phyloP scores from a whole-genome alignment of 75 land plant genomes.

The Gnetum montanum region DNA sequence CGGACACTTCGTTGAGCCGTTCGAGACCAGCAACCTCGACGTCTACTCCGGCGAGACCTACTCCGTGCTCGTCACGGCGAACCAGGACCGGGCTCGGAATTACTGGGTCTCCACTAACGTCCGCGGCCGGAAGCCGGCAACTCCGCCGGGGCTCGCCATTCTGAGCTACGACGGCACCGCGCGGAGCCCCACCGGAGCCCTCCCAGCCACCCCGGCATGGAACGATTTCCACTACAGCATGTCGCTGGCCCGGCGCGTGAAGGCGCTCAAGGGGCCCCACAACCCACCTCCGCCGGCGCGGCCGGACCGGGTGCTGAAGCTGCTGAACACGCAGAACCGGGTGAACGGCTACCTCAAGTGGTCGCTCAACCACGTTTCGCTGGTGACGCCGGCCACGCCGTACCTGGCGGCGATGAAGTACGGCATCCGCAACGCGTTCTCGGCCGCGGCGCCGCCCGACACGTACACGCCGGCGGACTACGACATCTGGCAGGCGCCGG shows the following conservation, averaged over 20 bases:
- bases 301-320: constrained; percentile 25
- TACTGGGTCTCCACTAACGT: constrained; percentile 30
- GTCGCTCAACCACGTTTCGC: constrained; percentile 83
- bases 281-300: constrained; percentile 20
- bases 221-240: constrained; percentile 54
- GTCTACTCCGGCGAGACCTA: constrained; percentile 21
- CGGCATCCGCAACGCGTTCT: constrained; percentile 26
- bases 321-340: constrained; percentile 79
- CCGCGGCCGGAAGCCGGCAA: constrained; percentile 17
- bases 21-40: constrained; percentile 3
- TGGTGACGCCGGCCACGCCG: constrained; percentile 54
- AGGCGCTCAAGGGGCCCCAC: constrained; percentile 2
- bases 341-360: constrained; percentile 61
- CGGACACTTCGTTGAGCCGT: constrained; percentile 21
- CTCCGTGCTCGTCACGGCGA: constrained; percentile 20
- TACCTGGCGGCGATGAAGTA: constrained; percentile 52
- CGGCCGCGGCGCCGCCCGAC: constrained; percentile 37
- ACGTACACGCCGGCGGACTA: constrained; percentile 16
- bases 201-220: constrained; percentile 58
- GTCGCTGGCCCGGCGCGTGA: constrained; percentile 3
- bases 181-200: constrained; percentile 25
- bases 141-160: constrained; percentile 28
- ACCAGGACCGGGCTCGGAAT: constrained; percentile 17
- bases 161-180: constrained; percentile 20
- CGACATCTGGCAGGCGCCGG: constrained; percentile 35